Evolutionary conservation across 345 rosid genomes (phyloP).

Genomic region (Eucalyptus caleyi): DNA sequence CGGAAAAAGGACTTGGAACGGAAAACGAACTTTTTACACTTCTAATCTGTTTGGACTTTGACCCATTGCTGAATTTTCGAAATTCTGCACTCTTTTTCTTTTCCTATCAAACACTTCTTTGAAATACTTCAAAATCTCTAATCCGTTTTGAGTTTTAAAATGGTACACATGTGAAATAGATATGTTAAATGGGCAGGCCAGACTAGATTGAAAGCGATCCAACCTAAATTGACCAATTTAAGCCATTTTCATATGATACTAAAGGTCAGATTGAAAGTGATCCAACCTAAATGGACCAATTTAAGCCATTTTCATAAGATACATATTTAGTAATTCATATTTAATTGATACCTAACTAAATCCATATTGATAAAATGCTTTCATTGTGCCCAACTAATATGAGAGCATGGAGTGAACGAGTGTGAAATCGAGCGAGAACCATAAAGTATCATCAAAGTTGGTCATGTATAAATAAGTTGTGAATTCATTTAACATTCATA

Average conservation of each 20-base stretch:
- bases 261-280: no score
- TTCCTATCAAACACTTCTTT: neutral
- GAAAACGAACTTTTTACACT: neutral
- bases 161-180: accelerated
- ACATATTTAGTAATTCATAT: neutral
- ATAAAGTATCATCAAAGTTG: neutral
- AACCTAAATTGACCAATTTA: no score
- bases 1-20: neutral
- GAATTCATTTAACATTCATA: neutral
- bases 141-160: neutral
- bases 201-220: accelerated
- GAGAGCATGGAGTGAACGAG: neutral
- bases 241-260: no score
- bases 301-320: neutral
- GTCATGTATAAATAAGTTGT: neutral
- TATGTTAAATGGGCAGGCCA: accelerated
- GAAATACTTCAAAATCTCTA: neutral
- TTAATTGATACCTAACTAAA: no score
- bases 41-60: neutral
- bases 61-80: neutral
- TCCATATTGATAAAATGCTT: neutral
- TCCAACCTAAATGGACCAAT: neutral
- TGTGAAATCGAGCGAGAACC: accelerated
- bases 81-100: neutral
- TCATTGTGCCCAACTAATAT: neutral